phyloP scores from a whole-genome alignment of 306 rosid species.

The Lablab purpureus region DNA sequence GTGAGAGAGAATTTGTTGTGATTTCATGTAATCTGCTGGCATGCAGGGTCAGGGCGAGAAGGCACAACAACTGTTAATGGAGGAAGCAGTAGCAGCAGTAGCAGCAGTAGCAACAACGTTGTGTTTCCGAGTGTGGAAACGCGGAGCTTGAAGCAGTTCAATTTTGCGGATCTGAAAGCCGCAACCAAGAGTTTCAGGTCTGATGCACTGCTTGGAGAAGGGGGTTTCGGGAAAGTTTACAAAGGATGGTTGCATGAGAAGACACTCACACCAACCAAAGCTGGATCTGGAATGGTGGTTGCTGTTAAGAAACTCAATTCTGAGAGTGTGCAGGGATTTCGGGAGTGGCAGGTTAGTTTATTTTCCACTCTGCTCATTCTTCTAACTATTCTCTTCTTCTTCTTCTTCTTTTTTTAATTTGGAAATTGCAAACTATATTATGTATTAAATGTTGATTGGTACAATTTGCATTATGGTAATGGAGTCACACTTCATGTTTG shows the following conservation, averaged over 20 bases:
- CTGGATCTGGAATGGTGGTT: conserved; percentile 65
- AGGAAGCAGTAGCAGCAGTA: not conserved
- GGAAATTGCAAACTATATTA: not conserved
- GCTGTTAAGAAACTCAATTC: conserved; percentile 80
- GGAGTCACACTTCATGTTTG: not conserved
- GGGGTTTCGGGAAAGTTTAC: conserved; percentile 91
- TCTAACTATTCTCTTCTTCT: not conserved
- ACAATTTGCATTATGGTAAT: not conserved
- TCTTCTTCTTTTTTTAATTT: not conserved
- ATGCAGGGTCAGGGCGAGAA: not conserved
- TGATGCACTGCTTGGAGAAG: conserved; percentile 75
- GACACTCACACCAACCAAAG: conserved; percentile 68
- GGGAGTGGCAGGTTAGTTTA: conserved; percentile 80
- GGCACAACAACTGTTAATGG: not conserved
- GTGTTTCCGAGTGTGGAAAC: not conserved
- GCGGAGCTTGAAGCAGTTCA: conserved; percentile 57
- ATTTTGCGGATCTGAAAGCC: conserved; percentile 63
- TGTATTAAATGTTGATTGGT: not conserved
- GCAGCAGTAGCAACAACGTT: not conserved
- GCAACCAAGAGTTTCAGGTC: conserved; percentile 70
- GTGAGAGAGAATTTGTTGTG: too few species aligned
- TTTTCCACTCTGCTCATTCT: not conserved
- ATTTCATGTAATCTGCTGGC: not conserved
- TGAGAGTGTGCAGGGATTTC: conserved; percentile 80
- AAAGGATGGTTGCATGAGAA: conserved; percentile 83